Evolutionary conservation across 2,329 filamentous ascomycete species (phyloP), one percentile per base, ranked within the genome.

Genomic region (Aspergillus ochraceoroseus): DNA sequence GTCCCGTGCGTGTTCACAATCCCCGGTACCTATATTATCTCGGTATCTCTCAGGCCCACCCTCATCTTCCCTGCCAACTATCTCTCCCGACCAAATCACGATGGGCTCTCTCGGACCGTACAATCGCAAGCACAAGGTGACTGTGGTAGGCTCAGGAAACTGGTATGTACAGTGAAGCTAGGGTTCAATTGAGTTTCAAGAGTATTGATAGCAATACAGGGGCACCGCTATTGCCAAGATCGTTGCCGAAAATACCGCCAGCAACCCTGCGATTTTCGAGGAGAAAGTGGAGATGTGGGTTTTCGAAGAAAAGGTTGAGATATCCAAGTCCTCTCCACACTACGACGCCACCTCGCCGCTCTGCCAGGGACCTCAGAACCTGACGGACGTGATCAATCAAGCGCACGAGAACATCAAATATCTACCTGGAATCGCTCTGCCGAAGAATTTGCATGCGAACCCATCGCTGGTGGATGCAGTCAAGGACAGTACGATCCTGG

Each of bases 341-440:
- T 88, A 87, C 73, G 75, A 85, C 55, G 66, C 73, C 32, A 95
- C 43, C 85, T 90, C 36, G 87, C 95, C 70, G 92, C 57, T 76
- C 25, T 76, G 77, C 58, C 75, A 79, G 48, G 73, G 79, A 49
- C 79, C 83, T 2, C 85, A 92, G 65, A 95, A 95, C 70, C 82
- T 98, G 64, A 95, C 92, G 5, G 67, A 79, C 36, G 69, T 98
- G 55, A 95, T 98, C 78, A 98, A 98, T 73, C 77, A 75, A 30
- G 70, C 85, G 58, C 89, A 96, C 70, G 92, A 98, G 72, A 98
- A 98, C 67, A 76, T 95, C 71, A 98, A 96, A 70, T 98, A 98
- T 70, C 83, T 98, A 7, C 87, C 90, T n/a, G 80, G 80, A 56
- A 85, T 98, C 60, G 71, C 76, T 20, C 78, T 98, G 2, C 92